Evolutionary conservation across 192 early-diverging fungal species (phyloP), one percentile per base, ranked within the genome.

Genomic region (Backusella mclennaniae): DNA sequence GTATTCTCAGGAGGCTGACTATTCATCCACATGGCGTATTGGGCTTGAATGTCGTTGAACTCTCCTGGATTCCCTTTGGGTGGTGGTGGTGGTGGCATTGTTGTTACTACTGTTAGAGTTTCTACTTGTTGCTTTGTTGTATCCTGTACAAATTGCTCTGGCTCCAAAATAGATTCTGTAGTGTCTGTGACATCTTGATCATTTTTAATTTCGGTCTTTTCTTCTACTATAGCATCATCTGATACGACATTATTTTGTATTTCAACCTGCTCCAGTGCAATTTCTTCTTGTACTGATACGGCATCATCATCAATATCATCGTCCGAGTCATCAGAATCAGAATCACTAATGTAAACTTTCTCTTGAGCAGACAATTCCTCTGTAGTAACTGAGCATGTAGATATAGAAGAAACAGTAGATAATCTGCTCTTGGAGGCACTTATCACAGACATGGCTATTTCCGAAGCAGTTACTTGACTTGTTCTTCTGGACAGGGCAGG

Each of bases 1-100:
- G 56, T 2, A 1, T 63, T 63, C 12, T 63, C 56, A 14, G 56
- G 56, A 63, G 56, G 56, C 31, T 76, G 75, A 56, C 75, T 76
- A 41, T 67, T 66, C 31, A 76, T 70, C 75, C 75, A 76, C 75
- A 76, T 70, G 46, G 75, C 75, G 52, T 76, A 76, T 69, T 76
- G 75, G 4, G 75, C 44, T 38, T 76, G 75, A 38, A 76, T 76
- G 39, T 76, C 75, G 9, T 63, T 63, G 56, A 63, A 63, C 26
- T 63, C 56, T 29, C 56, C 56, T 29, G 56, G 56, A 29, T 23
- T 29, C 0, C 56, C 56, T 26, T 63, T 63, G 0, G 56, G 56
- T 63, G 56, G 56, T 63, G 23, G 23, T 59, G 53, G 56, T 63
- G 56, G 56, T 63, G 56, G 56, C 56, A 23, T 29, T 63, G 56